phyloP scores from a whole-genome alignment of 192 early-diverging fungal species.

The Thamnidium elegans region DNA sequence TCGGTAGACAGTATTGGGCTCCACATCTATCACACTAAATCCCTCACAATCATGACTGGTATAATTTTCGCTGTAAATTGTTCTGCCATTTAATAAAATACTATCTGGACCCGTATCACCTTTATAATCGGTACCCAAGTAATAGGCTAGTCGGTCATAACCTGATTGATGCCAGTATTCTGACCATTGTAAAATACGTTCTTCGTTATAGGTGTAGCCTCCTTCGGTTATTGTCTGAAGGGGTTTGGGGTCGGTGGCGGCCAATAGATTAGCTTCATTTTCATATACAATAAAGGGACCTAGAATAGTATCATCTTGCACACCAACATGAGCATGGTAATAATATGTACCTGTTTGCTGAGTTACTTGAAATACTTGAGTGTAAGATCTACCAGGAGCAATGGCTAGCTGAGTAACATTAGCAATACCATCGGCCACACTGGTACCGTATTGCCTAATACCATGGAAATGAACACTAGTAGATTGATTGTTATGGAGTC shows the following conservation, averaged over 20 bases:
- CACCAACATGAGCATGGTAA: constrained; percentile 30
- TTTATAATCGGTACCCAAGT: constrained; percentile 1
- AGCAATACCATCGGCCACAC: constrained; percentile 52
- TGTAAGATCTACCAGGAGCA: constrained; percentile 39
- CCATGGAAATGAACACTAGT: constrained; percentile 54
- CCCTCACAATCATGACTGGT: neutral
- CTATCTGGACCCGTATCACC: constrained; percentile 1
- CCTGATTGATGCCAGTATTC: constrained; percentile 44
- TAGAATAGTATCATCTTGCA: constrained; percentile 16
- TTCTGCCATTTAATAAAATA: constrained; percentile 16
- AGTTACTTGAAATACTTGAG: constrained; percentile 39
- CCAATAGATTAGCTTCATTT: neutral
- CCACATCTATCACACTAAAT: constrained; percentile 18
- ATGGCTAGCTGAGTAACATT: constrained; percentile 56
- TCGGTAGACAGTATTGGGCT: constrained; percentile 26
- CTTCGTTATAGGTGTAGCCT: constrained; percentile 39
- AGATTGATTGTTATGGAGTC: constrained; percentile 30
- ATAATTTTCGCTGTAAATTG: neutral
- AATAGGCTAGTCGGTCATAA: neutral
- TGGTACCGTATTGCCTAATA: constrained; percentile 37
- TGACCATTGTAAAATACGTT: constrained; percentile 24
- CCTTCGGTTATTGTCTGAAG: constrained; percentile 5
- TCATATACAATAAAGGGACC: constrained; percentile 14
- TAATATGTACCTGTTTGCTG: constrained; percentile 44
- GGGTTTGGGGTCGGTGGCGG: neutral